Evolutionary conservation across 2,329 filamentous ascomycete species (phyloP).

Genomic region (Thyridium curvatum): DNA sequence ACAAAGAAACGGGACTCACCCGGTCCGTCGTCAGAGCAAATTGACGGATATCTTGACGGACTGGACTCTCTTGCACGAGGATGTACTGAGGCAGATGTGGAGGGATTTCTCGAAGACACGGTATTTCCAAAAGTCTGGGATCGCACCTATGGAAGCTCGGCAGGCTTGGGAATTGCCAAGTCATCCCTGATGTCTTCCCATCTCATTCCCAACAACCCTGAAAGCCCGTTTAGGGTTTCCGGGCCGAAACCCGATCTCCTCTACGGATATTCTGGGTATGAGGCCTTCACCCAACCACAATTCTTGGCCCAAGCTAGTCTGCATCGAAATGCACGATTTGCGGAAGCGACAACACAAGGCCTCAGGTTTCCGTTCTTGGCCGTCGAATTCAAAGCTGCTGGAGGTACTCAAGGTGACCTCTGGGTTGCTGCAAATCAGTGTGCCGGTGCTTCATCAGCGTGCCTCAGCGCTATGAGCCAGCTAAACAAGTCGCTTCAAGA

Average conservation of each 20-base stretch:
- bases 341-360: too few species aligned
- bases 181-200: neutral
- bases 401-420: conserved; percentile 5
- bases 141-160: neutral
- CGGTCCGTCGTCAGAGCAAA: too few species aligned
- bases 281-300: conserved; percentile 4
- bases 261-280: conserved; percentile 4
- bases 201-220: conserved; percentile 3
- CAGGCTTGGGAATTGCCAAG: neutral
- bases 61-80: too few species aligned
- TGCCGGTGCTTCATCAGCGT: conserved; percentile 6
- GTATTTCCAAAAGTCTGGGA: neutral
- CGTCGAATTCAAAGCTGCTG: conserved; percentile 7
- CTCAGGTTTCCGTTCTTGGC: too few species aligned
- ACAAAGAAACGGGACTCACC: too few species aligned
- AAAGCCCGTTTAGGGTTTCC: conserved; percentile 3
- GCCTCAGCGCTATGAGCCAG: conserved; percentile 4
- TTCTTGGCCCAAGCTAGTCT: too few species aligned
- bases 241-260: conserved; percentile 6
- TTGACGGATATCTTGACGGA: too few species aligned
- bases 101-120: conserved; percentile 7
- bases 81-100: too few species aligned
- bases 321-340: too few species aligned
- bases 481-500: conserved; percentile 3
- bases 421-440: conserved; percentile 8